Conservation (phyloP, 805 yeast genomes). For the Ogataea allantospora region DNA sequence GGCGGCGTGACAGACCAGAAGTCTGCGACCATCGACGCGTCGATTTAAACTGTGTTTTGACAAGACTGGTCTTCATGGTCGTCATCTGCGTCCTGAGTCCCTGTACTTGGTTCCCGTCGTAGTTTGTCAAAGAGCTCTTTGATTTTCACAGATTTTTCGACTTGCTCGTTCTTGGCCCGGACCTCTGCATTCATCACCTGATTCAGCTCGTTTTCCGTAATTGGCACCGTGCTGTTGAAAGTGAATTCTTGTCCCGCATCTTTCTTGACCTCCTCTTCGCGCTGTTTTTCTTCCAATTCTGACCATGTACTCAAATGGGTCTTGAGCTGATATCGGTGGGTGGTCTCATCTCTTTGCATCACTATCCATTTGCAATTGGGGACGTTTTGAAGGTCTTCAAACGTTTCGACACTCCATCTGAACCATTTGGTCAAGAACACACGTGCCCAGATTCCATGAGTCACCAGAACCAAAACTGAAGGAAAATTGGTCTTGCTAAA, state of each 20-base stretch:
- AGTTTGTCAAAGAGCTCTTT: slow-evolving; percentile 37
- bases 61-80: slow-evolving; percentile 22
- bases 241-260: slow-evolving; percentile 28
- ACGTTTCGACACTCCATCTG: slow-evolving; percentile 87
- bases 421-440: slow-evolving; percentile 94
- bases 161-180: slow-evolving; percentile 39
- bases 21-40: slow-evolving; percentile 4
- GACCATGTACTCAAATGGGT: slow-evolving; percentile 75
- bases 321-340: slow-evolving; percentile 52
- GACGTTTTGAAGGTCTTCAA: slow-evolving; percentile 78
- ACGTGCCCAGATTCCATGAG: slow-evolving; percentile 93
- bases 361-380: slow-evolving; percentile 82
- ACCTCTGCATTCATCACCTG: slow-evolving; percentile 43
- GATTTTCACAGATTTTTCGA: slow-evolving; percentile 42
- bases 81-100: slow-evolving; percentile 24
- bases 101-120: slow-evolving; percentile 6
- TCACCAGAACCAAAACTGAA: slow-evolving; percentile 77
- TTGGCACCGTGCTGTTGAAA: slow-evolving; percentile 24
- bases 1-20: not conserved
- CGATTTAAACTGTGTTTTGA: slow-evolving; percentile 3
- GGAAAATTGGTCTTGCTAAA: slow-evolving; percentile 71
- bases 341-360: slow-evolving; percentile 59
- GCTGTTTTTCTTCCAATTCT: slow-evolving; percentile 39
- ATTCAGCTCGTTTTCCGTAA: slow-evolving; percentile 25
- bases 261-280: slow-evolving; percentile 23